Evolutionary conservation across 2,329 filamentous ascomycete genomes (phyloP), one percentile per base, ranked within the genome.

Genomic region (Tolypocladium nubicola): DNA sequence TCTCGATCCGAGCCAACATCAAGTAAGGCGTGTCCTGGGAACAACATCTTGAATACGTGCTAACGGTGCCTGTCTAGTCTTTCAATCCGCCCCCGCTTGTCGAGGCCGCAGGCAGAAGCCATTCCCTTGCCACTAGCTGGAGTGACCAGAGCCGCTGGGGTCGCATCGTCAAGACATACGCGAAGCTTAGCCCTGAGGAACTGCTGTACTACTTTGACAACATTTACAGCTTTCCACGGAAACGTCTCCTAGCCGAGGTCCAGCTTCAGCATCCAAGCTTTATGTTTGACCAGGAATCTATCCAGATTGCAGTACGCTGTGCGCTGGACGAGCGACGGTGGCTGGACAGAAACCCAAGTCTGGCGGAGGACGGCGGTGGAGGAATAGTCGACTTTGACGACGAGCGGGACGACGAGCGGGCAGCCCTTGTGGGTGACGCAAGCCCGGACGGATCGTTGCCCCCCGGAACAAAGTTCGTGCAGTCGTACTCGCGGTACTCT

Each of bases 141-240:
- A 67, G 61, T 16, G 71, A 73, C 47, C 68, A 71, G 55, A 71
- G 69, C 54, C 64, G 63, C 53, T 73, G 71, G 68, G 66, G 68
- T 16, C 71, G 73, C 21, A 71, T 76, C 39, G 65, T 76, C 45
- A 73, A 74, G 59, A 76, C 74, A 1, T 76, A 76, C 58, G 68
- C 77, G 62, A 83, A 82, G 67, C 71, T 83, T 9, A 70, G 73
- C 5, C 80, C 80, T 0, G 66, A 72, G 13, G 71, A 79, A 56
- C 70, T 83, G n/a, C 72, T 79, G 60, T 69, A 76, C 59, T 73
- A 81, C 57, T 72, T 82, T 49, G 71, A 76, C 35, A 73, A 76
- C 56, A 73, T 73, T 21, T 76, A 76, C 63, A 72, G 69, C 56
- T 79, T 76, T 49, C 74, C 75, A 26, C 76, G 75, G 53, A 68